Conservation (phyloP, 2,329 filamentous ascomycete genomes). For the Alternaria sp. region DNA sequence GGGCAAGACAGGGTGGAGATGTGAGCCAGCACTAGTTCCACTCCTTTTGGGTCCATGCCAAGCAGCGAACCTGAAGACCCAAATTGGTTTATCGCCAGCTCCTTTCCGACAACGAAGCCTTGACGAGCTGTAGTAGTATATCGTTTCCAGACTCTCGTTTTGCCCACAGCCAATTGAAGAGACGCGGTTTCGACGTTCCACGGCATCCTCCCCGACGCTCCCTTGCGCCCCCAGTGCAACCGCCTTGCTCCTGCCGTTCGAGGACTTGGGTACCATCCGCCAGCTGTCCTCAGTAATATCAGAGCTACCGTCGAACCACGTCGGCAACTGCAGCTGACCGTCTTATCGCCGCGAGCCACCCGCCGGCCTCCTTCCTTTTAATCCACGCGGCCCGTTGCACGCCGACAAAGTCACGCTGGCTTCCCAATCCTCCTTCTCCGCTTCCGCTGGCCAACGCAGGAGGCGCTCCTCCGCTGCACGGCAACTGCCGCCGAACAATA, state of each 20-base stretch:
- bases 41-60: slow-evolving; percentile 26
- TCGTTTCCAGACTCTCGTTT: slow-evolving; percentile 17
- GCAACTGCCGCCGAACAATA: slow-evolving; percentile 42
- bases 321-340: slow-evolving; percentile 21
- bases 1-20: slow-evolving; percentile 2
- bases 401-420: slow-evolving; percentile 49
- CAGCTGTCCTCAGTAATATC: slow-evolving; percentile 39
- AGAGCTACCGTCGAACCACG: slow-evolving; percentile 12
- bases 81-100: slow-evolving; percentile 34
- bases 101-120: slow-evolving; percentile 31
- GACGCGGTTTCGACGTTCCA: slow-evolving; percentile 30
- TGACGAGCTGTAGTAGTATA: slow-evolving; percentile 21
- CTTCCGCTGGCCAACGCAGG: slow-evolving; percentile 51
- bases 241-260: slow-evolving; percentile 27
- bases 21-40: slow-evolving; percentile 10
- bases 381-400: slow-evolving; percentile 36
- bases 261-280: too few relatives aligned
- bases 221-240: slow-evolving; percentile 33
- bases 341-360: slow-evolving; percentile 34
- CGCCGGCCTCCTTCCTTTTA: slow-evolving; percentile 27
- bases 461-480: slow-evolving; percentile 52
- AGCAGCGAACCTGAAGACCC: slow-evolving; percentile 10
- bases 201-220: slow-evolving; percentile 27
- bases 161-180: slow-evolving; percentile 19
- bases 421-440: slow-evolving; percentile 49